Evolutionary conservation across 352 stramenopile genomes (phyloP).

Genomic region (Phytophthora chlamydospora): DNA sequence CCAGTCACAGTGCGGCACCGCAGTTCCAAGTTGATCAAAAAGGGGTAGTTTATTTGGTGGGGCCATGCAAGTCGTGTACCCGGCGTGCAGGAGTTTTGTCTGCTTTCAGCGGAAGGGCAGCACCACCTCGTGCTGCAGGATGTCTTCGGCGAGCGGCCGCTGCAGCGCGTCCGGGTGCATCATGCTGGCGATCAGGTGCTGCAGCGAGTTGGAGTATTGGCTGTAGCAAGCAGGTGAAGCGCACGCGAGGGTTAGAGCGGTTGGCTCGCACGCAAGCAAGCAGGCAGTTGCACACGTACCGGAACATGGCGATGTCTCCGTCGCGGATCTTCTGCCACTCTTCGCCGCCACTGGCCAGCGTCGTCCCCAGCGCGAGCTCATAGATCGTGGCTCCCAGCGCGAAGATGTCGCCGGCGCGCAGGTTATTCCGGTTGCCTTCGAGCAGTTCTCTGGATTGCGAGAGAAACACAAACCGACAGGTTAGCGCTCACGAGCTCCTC

Average conservation of each 20-base stretch:
- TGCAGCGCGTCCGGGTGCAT: conserved; percentile 88
- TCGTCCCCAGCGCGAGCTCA: conserved; percentile 73
- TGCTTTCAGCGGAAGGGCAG: conserved; percentile 56
- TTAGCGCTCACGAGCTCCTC: background rate
- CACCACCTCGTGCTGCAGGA: conserved; percentile 85
- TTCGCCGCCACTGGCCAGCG: conserved; percentile 73
- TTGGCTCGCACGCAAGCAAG: conserved; percentile 11
- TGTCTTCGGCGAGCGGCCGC: conserved; percentile 80
- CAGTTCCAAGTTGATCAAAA: conserved; percentile 4
- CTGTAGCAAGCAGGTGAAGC: conserved; percentile 29
- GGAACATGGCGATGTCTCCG: conserved; percentile 81
- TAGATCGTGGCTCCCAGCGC: conserved; percentile 87
- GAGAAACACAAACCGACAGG: background rate
- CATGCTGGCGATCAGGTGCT: conserved; percentile 87
- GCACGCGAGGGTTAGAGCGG: too few relatives aligned
- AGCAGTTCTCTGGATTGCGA: conserved; percentile 61
- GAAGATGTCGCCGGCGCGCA: conserved; percentile 84
- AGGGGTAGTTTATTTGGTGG: conserved; percentile 22
- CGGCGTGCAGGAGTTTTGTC: conserved; percentile 14
- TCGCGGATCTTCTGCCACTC: conserved; percentile 90
- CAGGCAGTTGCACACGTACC: conserved; percentile 37
- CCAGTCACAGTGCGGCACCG: conserved; percentile 13
- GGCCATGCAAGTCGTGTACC: conserved; percentile 20
- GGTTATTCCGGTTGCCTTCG: conserved; percentile 77
- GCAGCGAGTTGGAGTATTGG: conserved; percentile 88